phyloP scores from a whole-genome alignment of 2,329 filamentous ascomycete genomes.

The Fusarium sp. region DNA sequence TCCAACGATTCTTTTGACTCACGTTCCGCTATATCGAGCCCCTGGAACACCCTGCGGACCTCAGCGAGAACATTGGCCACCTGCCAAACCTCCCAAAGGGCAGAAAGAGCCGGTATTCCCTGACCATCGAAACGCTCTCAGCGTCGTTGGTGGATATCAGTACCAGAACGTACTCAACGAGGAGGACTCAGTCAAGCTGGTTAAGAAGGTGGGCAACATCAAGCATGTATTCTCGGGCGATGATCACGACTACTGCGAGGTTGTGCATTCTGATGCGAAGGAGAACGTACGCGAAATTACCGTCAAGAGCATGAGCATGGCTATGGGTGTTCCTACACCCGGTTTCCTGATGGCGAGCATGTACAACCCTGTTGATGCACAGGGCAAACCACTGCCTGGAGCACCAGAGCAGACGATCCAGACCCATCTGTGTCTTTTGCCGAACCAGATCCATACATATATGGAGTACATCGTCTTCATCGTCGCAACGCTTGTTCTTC shows the following conservation, averaged over 20 bases:
- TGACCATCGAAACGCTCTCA: conserved; percentile 81
- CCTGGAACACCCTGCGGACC: conserved; percentile 89
- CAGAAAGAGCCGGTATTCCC: conserved; percentile 61
- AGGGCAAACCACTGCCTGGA: conserved; percentile 58
- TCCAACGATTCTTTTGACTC: conserved; percentile 88
- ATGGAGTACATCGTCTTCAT: conserved; percentile 77
- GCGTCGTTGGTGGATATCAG: conserved; percentile 83
- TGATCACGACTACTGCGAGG: conserved; percentile 97
- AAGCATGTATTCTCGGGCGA: conserved; percentile 92
- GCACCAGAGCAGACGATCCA: conserved; percentile 72
- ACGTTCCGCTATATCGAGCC: conserved; percentile 87
- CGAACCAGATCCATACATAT: conserved; percentile 86
- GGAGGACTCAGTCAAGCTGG: conserved; percentile 77
- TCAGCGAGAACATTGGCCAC: conserved; percentile 83
- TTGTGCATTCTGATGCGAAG: conserved; percentile 77
- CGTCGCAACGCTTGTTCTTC: conserved; percentile 59
- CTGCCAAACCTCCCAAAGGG: conserved; percentile 68
- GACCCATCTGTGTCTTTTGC: conserved; percentile 89
- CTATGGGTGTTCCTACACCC: conserved; percentile 90
- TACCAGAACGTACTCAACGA: conserved; percentile 94
- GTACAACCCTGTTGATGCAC: conserved; percentile 85
- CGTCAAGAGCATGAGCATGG: conserved; percentile 94
- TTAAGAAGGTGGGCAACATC: conserved; percentile 83
- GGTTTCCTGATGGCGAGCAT: conserved; percentile 90
- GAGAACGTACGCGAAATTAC: conserved; percentile 82